A percentile compares a stretch with the other conserved stretches of the same genome.
Conservation (phyloP, 1,139 yeast genomes). For the Debaryomyces psychrophilus region DNA sequence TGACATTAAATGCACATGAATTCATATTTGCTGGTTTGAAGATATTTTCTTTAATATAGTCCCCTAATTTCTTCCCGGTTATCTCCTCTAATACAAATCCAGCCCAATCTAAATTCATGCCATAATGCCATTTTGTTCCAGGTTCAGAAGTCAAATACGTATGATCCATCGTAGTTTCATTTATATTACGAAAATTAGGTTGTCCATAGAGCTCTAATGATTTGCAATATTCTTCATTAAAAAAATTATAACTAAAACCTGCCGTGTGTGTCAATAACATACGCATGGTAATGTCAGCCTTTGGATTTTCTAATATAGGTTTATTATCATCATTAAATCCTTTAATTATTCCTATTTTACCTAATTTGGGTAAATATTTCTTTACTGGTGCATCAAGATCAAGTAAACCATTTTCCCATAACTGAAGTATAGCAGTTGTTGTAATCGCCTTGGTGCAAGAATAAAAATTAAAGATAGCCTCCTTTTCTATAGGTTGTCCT, state of each 20-base stretch:
- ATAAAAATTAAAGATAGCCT: conserved; percentile 16
- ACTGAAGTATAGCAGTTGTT: conserved; percentile 22
- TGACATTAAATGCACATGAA: conserved; percentile 15
- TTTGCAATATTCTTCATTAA: conserved; percentile 16
- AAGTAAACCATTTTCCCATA: conserved; percentile 23
- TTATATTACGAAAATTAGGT: conserved; percentile 8
- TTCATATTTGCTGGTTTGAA: conserved; percentile 20
- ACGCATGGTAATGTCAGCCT: conserved; percentile 18
- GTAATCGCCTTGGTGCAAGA: conserved; percentile 23
- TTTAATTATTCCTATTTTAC: conserved; percentile 17
- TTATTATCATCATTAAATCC: conserved; percentile 19
- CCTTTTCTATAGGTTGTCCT: conserved; percentile 10
- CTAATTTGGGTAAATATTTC: conserved; percentile 21
- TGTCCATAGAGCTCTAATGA: conserved; percentile 12
- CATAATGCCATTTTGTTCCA: conserved; percentile 23
- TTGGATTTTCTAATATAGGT: conserved; percentile 17
- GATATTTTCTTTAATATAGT: conserved; percentile 19
- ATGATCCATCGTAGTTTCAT: conserved; percentile 12
- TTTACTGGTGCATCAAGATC: conserved; percentile 26
- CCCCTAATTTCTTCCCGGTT: conserved; percentile 20
- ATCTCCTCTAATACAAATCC: conserved; percentile 22
- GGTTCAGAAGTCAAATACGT: conserved; percentile 23
- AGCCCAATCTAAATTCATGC: conserved; percentile 22
- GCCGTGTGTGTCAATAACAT: conserved; percentile 22
- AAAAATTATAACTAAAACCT: conserved; percentile 23